A percentile compares a stretch with the other conserved stretches of the same genome.
Evolutionary conservation across 805 yeast genomes (phyloP).

Genomic region (Ogataea ganodermae): DNA sequence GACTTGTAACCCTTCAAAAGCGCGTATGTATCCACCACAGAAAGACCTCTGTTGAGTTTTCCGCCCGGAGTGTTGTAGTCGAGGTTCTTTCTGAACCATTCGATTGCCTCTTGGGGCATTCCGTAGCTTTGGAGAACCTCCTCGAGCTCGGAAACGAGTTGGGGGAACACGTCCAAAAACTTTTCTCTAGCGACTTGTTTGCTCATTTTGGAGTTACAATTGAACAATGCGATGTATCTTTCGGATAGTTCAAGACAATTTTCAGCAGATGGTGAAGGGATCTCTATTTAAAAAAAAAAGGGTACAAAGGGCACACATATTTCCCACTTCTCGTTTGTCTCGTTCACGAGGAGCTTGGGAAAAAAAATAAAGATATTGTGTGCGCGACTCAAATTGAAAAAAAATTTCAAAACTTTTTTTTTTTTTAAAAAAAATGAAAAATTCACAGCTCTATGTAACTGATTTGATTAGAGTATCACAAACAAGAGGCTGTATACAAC

Average conservation of each 20-base stretch:
- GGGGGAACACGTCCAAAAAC: conserved; percentile 71
- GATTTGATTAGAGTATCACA: not conserved
- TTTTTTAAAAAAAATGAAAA: conserved; percentile 2
- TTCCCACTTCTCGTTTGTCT: conserved; percentile 7
- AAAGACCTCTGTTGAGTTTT: conserved; percentile 91
- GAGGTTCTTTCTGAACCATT: conserved; percentile 76
- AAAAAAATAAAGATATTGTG: not conserved
- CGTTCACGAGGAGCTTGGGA: not conserved
- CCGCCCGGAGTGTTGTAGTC: conserved; percentile 95
- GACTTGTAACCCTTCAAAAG: conserved; percentile 66
- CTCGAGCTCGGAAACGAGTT: conserved; percentile 72
- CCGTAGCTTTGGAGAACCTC: conserved; percentile 65
- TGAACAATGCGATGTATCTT: not conserved
- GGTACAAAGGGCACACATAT: not conserved
- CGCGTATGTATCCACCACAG: conserved; percentile 91
- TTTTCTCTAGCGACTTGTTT: conserved; percentile 48
- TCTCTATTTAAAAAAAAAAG: no score
- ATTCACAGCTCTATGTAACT: not conserved
- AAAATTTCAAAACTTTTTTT: conserved; percentile 5
- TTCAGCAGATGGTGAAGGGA: no score
- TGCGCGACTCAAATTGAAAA: conserved; percentile 2
- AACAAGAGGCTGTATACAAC: not conserved
- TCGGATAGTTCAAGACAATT: not conserved
- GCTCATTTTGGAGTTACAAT: conserved; percentile 27
- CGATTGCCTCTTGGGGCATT: conserved; percentile 82